Evolutionary conservation across 1,284 basidiomycete species (phyloP).

Genomic region (Schizophyllum amplum): DNA sequence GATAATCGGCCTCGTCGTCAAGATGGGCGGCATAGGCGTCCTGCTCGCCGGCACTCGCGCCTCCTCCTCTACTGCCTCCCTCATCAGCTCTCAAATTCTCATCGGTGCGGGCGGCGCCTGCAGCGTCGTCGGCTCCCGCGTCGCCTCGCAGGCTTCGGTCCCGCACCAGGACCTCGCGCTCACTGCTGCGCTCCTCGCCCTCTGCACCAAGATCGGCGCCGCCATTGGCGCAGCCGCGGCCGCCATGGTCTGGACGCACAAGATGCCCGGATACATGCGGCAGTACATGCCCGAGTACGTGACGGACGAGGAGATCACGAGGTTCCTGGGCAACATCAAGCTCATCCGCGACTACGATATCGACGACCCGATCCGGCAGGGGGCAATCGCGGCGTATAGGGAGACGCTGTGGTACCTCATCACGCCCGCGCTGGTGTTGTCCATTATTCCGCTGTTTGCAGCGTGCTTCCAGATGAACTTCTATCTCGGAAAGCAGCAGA

Average conservation of each 20-base stretch:
- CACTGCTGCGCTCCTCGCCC: slow-evolving; percentile 16
- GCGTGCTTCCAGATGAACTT: slow-evolving; percentile 14
- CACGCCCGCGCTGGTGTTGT: slow-evolving; percentile 16
- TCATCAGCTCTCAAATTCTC: slow-evolving; percentile 17
- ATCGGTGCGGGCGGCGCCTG: slow-evolving; percentile 18
- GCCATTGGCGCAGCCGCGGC: slow-evolving; percentile 19
- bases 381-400: slow-evolving; percentile 15
- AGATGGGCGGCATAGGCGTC: slow-evolving; percentile 16
- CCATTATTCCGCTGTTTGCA: slow-evolving; percentile 15
- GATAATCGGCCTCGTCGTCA: slow-evolving; percentile 10
- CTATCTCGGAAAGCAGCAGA: slow-evolving; percentile 7
- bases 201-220: slow-evolving; percentile 17
- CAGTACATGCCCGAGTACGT: slow-evolving; percentile 13
- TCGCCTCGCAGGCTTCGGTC: slow-evolving; percentile 19
- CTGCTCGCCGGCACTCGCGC: slow-evolving; percentile 14
- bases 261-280: slow-evolving; percentile 14
- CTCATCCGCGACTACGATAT: slow-evolving; percentile 13
- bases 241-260: slow-evolving; percentile 17
- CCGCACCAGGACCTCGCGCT: slow-evolving; percentile 20
- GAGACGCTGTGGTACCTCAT: slow-evolving; percentile 16
- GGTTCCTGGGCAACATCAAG: slow-evolving; percentile 16
- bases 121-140: slow-evolving; percentile 17
- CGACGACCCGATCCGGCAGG: slow-evolving; percentile 6
- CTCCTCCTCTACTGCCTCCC: slow-evolving; percentile 11
- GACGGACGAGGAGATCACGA: slow-evolving; percentile 14